Percentiles rank a stretch among this genome's conserved stretches.
Evolutionary conservation across 2,329 filamentous ascomycete species (phyloP).

Genomic region (Tolypocladium ovalisporum): DNA sequence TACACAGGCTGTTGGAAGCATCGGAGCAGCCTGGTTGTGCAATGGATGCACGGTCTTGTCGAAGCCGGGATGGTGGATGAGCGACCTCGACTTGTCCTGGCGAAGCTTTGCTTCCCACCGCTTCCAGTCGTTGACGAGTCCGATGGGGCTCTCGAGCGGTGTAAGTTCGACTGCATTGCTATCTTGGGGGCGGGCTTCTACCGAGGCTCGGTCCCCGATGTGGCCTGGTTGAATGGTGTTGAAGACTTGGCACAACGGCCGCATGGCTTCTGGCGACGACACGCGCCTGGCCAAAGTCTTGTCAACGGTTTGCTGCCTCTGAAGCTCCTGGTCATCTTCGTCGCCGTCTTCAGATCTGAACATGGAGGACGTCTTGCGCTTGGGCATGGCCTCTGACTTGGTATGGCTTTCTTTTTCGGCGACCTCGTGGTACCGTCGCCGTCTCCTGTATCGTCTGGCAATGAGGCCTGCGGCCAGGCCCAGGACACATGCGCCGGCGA

Average conservation of each 20-base stretch:
- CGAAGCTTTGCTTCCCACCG: slow-evolving; percentile 25
- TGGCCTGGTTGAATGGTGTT: background rate
- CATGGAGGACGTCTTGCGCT: background rate
- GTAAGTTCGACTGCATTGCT: background rate
- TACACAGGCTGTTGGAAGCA: background rate
- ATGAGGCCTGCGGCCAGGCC: background rate
- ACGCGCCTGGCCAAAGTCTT: slow-evolving; percentile 28
- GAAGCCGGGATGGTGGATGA: slow-evolving; percentile 17
- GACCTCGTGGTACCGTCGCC: background rate
- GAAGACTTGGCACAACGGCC: background rate
- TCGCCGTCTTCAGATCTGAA: background rate
- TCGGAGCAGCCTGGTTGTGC: background rate
- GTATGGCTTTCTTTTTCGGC: background rate
- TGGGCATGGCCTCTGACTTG: too few species aligned
- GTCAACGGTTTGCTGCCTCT: slow-evolving; percentile 29
- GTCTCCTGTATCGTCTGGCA: background rate
- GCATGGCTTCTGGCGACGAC: slow-evolving; percentile 6
- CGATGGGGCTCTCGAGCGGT: slow-evolving; percentile 1
- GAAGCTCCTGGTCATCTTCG: slow-evolving; percentile 21
- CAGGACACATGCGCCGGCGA: background rate
- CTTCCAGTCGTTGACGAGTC: slow-evolving; percentile 24
- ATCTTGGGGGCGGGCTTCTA: background rate
- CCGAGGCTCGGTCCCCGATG: background rate
- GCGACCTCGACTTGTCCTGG: slow-evolving; percentile 14
- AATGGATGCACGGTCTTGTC: background rate